Base-by-base conservation (phyloP, 176 grass and related monocot species). In the Zizania latifolia region DNA sequence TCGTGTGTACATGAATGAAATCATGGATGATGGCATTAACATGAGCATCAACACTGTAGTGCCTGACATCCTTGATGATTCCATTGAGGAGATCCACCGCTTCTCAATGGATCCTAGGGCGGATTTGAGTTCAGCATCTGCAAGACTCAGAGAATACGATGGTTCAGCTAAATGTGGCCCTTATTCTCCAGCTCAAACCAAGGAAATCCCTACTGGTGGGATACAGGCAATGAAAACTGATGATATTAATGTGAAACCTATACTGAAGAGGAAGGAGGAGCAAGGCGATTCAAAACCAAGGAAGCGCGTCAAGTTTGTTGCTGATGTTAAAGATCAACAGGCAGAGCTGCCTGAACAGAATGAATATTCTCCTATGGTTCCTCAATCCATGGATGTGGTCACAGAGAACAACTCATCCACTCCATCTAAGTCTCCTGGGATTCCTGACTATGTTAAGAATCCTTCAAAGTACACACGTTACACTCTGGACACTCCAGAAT, bases 391-490 rank as follows among this genome's bases (percentile, higher is more conserved):
- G 60, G 84, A 83, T 72, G 24, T 78, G 17, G 65, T 81, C 38
- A 70, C 57, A 8, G 57, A 23, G 34, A 85, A 74, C 8, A 51
- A 51, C 84, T 65, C 28, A 0, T 39, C 71, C 10, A 19, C 59
- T 62, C 21, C 58, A 29, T 83, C 74, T 11, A 50, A 30, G 13
- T 68, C 69, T 22, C 63, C 48, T 58, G 82, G 62, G 7, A 74
- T 95, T 41, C 96, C 96, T 64, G 96, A 95, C 59, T 92, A 95
- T 62, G 32, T 99, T 44, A 86, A 41, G 68, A 99, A 99, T 77
- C 96, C 96, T 58, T 80, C 96, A 3, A 99, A 99, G 84, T 99
- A 99, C 76, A 95, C 82, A 10, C 61, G 81, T 29, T 99, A 95
- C 86, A 88, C 89, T 55, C 63, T 99, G 34, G 89, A 94, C 65